These are phyloP conservation scores for Trichoderma aggressivum DNA, from an alignment of 2,329 filamentous ascomycete genomes.

Conservation along the genomic window DNA sequence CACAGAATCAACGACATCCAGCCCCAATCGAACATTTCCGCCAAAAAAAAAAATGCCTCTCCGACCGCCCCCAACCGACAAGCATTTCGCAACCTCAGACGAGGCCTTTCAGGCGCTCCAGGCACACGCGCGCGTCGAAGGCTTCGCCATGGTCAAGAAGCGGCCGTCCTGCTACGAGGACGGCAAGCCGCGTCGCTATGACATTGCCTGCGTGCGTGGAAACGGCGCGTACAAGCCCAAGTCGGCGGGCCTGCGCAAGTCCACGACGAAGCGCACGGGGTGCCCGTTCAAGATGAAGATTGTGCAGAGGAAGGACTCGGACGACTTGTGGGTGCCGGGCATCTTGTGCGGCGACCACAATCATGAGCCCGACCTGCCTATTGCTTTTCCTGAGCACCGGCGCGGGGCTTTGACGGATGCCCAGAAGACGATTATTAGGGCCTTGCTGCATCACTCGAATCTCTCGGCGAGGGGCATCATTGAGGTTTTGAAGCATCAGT, in stretches of 20 bases:
- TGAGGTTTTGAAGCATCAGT: neutral
- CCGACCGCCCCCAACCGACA: neutral
- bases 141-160: slow-evolving; percentile 6
- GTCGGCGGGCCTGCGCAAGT: neutral
- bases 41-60: slow-evolving; percentile 4
- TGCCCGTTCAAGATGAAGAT: slow-evolving; percentile 18
- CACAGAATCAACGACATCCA: neutral
- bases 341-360: neutral
- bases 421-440: neutral
- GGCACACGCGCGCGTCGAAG: neutral
- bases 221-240: neutral
- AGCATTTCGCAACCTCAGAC: neutral
- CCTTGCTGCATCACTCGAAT: neutral
- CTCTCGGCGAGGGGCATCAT: neutral
- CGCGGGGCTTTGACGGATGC: neutral
- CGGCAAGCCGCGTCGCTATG: slow-evolving; percentile 1
- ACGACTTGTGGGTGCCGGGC: neutral
- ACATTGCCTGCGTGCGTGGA: slow-evolving; percentile 6
- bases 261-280: neutral
- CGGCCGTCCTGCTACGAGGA: neutral
- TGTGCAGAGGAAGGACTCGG: neutral
- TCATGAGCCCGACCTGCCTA: neutral
- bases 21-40: neutral
- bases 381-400: neutral
- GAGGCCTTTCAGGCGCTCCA: neutral